phyloP scores from a whole-genome alignment of 306 rosid species.

The Cucurbita pepo region DNA sequence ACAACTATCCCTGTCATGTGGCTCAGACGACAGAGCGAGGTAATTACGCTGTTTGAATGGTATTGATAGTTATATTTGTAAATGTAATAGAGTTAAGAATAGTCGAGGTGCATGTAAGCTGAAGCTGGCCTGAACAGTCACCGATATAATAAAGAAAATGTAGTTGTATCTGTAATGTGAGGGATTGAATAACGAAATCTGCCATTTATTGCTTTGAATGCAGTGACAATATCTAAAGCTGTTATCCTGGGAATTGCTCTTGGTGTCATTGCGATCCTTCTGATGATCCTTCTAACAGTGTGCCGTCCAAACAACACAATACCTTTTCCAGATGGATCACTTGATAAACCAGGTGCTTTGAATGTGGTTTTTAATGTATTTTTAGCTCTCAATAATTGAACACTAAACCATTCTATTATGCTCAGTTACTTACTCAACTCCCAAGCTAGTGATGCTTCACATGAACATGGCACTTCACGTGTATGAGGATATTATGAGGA shows the following conservation, averaged over 20 bases:
- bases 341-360: constrained; percentile 70
- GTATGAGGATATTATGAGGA: constrained; percentile 88
- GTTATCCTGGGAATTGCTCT: constrained; percentile 93
- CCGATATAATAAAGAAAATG: neutral
- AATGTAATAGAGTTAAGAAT: neutral
- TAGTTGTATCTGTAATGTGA: neutral
- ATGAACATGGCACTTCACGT: constrained; percentile 96
- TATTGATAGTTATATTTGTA: neutral
- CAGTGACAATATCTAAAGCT: constrained; percentile 73
- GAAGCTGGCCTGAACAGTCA: neutral
- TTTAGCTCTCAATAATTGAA: neutral
- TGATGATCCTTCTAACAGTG: constrained; percentile 73
- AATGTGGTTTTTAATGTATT: neutral
- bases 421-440: constrained; percentile 52
- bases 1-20: constrained; percentile 42
- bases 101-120: neutral
- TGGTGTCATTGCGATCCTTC: constrained; percentile 87
- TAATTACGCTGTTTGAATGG: neutral
- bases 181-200: neutral
- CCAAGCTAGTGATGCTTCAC: constrained; percentile 79
- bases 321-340: constrained; percentile 65
- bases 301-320: constrained; percentile 63
- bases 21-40: constrained; percentile 60
- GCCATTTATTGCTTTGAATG: neutral
- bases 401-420: neutral